phyloP scores from a whole-genome alignment of 2,329 filamentous ascomycete species.

The Corinectria fuckeliana region DNA sequence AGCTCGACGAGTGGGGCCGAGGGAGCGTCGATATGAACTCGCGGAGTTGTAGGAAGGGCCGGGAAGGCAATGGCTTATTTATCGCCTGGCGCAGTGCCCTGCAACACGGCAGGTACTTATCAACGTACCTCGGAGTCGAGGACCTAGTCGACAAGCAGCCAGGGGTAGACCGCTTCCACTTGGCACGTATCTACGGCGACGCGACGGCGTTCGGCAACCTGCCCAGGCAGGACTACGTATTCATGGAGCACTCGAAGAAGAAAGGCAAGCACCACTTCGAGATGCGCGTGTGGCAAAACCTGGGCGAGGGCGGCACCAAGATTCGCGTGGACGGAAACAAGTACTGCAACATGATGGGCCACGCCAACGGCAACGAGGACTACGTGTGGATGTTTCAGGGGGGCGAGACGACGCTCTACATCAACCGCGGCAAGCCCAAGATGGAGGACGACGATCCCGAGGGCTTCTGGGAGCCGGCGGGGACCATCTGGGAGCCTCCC shows the following conservation, averaged over 20 bases:
- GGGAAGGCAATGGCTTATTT: conserved; percentile 29
- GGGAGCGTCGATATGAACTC: no score
- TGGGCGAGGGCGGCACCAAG: neutral
- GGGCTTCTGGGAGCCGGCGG: neutral
- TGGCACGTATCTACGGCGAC: conserved; percentile 22
- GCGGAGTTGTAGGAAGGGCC: conserved; percentile 25
- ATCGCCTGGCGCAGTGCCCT: conserved; percentile 33
- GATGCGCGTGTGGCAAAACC: conserved; percentile 6
- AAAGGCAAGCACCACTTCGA: neutral
- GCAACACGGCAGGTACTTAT: no score
- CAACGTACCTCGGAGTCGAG: no score
- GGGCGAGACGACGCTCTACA: neutral
- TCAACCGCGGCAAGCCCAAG: neutral
- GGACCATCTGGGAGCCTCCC: conserved; percentile 1
- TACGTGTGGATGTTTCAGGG: conserved; percentile 4
- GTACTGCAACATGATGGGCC: conserved; percentile 20
- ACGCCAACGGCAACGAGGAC: conserved; percentile 17
- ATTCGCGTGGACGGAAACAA: conserved; percentile 2
- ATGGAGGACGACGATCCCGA: neutral
- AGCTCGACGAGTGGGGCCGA: no score
- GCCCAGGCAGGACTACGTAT: conserved; percentile 20
- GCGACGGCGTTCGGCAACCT: conserved; percentile 18
- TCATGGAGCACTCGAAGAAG: conserved; percentile 5
- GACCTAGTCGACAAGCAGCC: neutral
- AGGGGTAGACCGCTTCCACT: conserved; percentile 11